These are phyloP conservation scores for Magnaporthiopsis incrustans DNA, from an alignment of 2,329 filamentous ascomycete genomes.

Conservation along the genomic window DNA sequence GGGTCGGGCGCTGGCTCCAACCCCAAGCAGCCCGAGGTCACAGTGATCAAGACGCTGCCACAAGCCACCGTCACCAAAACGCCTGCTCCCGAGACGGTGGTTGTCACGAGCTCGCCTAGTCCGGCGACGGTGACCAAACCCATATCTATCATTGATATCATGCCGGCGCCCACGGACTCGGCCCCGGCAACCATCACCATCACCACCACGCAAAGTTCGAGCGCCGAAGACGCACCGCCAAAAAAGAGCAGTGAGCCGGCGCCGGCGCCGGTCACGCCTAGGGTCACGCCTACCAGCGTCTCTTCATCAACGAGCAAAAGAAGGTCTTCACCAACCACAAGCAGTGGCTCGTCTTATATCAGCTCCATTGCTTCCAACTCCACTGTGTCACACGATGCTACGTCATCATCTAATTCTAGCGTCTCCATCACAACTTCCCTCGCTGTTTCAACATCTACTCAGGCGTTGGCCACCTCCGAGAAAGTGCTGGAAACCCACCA, in stretches of 20 bases:
- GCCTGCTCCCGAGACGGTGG: conserved; percentile 16
- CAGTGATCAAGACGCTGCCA: conserved; percentile 12
- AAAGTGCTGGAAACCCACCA: conserved; percentile 10
- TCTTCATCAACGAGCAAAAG: not conserved
- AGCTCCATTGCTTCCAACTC: too few relatives aligned
- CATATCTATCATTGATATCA: conserved; percentile 6
- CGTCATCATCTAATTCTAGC: too few relatives aligned
- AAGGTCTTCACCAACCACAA: not conserved
- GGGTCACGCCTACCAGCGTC: not conserved
- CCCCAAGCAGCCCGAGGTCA: conserved; percentile 7
- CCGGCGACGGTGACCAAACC: conserved; percentile 1
- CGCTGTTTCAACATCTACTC: conserved; percentile 9
- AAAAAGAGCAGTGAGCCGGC: not conserved
- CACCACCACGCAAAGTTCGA: conserved; percentile 8
- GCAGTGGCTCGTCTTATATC: not conserved
- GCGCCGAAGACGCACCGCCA: not conserved
- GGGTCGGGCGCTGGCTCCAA: conserved; percentile 11
- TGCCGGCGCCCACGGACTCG: conserved; percentile 6
- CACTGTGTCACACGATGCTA: too few relatives aligned
- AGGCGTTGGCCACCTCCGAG: conserved; percentile 8
- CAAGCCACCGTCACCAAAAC: conserved; percentile 12
- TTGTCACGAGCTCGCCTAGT: conserved; percentile 14
- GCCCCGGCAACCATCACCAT: conserved; percentile 9
- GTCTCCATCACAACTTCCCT: not conserved
- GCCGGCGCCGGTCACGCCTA: not conserved